These are phyloP conservation scores for Rusavskia elegans DNA, from an alignment of 495 filamentous ascomycete genomes.

Conservation along the genomic window DNA sequence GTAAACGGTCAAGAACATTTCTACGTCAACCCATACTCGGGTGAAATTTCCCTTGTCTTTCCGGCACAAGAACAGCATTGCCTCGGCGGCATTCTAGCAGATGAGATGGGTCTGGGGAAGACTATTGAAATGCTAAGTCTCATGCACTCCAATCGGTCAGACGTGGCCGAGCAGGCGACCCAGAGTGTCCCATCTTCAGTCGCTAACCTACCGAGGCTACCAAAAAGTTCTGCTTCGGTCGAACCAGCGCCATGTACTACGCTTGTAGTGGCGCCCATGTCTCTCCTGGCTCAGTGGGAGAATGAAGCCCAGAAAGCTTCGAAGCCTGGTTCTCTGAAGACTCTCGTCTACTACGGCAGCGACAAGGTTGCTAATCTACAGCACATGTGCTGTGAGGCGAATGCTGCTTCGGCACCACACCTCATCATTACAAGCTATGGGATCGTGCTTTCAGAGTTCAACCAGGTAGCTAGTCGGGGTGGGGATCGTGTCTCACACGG, in stretches of 20 bases:
- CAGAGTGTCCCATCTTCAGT: slow-evolving; percentile 24
- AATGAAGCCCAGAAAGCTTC: slow-evolving; percentile 87
- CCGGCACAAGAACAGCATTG: slow-evolving; percentile 90
- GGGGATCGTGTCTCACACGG: slow-evolving; percentile 42
- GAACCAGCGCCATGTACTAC: slow-evolving; percentile 74
- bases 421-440: slow-evolving; percentile 95
- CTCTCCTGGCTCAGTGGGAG: slow-evolving; percentile 86
- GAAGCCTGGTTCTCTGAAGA: slow-evolving; percentile 60
- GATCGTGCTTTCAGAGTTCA: slow-evolving; percentile 78
- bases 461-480: slow-evolving; percentile 39
- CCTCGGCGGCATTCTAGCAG: slow-evolving; percentile 81
- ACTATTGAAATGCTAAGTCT: slow-evolving; percentile 96
- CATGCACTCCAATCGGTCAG: slow-evolving; percentile 68
- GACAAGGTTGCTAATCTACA: slow-evolving; percentile 67
- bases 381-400: slow-evolving; percentile 57
- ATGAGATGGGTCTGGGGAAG: slow-evolving; percentile 75
- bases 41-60: slow-evolving; percentile 84
- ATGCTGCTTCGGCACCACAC: slow-evolving; percentile 61
- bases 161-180: slow-evolving; percentile 20
- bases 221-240: slow-evolving; percentile 33
- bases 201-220: slow-evolving; percentile 41
- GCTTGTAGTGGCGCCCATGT: slow-evolving; percentile 89
- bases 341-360: slow-evolving; percentile 76
- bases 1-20: slow-evolving; percentile 53
- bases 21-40: slow-evolving; percentile 93